A percentile compares a stretch with the other conserved stretches of the same genome.
Conservation (phyloP, 352 stramenopile species). For the Pythium aphanidermatum region DNA sequence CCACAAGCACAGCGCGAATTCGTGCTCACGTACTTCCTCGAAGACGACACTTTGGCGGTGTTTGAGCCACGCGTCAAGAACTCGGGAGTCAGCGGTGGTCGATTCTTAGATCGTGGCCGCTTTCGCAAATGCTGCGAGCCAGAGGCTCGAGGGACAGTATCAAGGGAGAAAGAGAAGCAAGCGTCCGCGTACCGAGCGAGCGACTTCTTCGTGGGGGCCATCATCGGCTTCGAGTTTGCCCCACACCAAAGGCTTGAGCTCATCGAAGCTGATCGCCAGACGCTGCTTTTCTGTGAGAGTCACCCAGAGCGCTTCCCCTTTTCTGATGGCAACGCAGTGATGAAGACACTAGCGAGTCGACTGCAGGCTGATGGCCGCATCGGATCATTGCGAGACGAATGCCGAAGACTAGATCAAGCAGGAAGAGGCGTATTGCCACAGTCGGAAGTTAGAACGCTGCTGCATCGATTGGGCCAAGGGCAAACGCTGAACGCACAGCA, state of each 20-base stretch:
- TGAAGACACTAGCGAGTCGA: conserved; percentile 11
- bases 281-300: conserved; percentile 69
- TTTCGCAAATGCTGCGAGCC: conserved; percentile 43
- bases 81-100: conserved; percentile 52
- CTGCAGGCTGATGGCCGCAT: not conserved
- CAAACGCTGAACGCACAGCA: conserved; percentile 57
- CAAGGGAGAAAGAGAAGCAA: conserved; percentile 30
- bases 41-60: conserved; percentile 71
- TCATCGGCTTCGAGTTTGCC: conserved; percentile 64
- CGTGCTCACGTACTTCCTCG: conserved; percentile 73
- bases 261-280: conserved; percentile 69
- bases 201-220: conserved; percentile 71
- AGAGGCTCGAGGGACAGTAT: conserved; percentile 13
- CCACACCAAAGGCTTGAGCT: conserved; percentile 63
- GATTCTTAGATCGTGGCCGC: conserved; percentile 69
- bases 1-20: conserved; percentile 54
- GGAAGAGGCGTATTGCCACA: conserved; percentile 15
- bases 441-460: conserved; percentile 23
- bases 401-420: conserved; percentile 21
- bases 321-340: conserved; percentile 39
- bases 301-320: conserved; percentile 61
- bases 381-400: conserved; percentile 37
- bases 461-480: conserved; percentile 12
- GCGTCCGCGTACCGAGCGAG: conserved; percentile 30
- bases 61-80: conserved; percentile 69